These are phyloP conservation scores for Medicago truncatula DNA, from an alignment of 306 rosid species.

Conservation along the genomic window MtrunA17r5.0-ANR NC_053049.1:26380001-26380500, in stretches of 20 bases:
- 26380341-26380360: conserved; percentile 80
- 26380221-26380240: conserved; percentile 50
- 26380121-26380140: conserved; percentile 81
- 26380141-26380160: conserved; percentile 66
- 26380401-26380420: conserved; percentile 95
- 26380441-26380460: conserved; percentile 91
- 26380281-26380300: conserved; percentile 90
- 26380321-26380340: conserved; percentile 84
- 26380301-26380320: conserved; percentile 82
- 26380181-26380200: conserved; percentile 50
- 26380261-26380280: conserved; percentile 80
- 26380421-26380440: conserved; percentile 87
- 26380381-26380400: conserved; percentile 88
- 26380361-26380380: conserved; percentile 76
- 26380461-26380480: conserved; percentile 95
- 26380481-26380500: conserved; percentile 91
- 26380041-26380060: conserved; percentile 85
- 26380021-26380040: conserved; percentile 89
- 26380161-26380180: conserved; percentile 62
- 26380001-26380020: conserved; percentile 65
- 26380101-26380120: conserved; percentile 98
- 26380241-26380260: conserved; percentile 57
- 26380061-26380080: conserved; percentile 88
- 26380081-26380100: conserved; percentile 99
- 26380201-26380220: conserved; percentile 48